Percentiles rank a stretch among this genome's conserved stretches.
Conservation (phyloP, 148 eudicot species). For the Suaeda aralocaspica region DNA sequence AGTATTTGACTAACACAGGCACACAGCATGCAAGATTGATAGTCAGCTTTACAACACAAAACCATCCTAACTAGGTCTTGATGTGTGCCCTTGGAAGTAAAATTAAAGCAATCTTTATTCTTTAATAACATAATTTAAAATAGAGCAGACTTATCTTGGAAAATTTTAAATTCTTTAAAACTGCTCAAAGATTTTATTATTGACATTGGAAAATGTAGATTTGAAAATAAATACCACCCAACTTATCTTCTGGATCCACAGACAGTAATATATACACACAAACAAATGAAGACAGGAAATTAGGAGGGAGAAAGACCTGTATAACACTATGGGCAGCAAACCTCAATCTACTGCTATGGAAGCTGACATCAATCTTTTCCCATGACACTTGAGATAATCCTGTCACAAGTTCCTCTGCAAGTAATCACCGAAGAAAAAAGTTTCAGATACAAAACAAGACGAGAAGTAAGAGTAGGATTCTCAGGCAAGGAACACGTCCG, state of each 20-base stretch:
- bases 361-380: slow-evolving; percentile 99
- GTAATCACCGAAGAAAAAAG: background rate
- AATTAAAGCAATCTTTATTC: no score
- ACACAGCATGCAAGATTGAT: no score
- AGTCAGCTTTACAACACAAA: no score
- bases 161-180: no score
- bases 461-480: background rate
- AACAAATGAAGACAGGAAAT: background rate
- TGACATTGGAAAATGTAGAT: no score
- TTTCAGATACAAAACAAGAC: background rate
- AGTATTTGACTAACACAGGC: no score
- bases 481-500: no score
- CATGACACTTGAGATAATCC: slow-evolving; percentile 79
- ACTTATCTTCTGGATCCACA: background rate
- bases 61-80: no score
- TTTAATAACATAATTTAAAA: no score
- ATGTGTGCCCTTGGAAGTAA: no score
- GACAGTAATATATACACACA: background rate
- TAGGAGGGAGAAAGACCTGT: slow-evolving; percentile 54
- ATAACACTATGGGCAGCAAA: slow-evolving; percentile 92
- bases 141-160: no score
- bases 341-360: slow-evolving; percentile 63
- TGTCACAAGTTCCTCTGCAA: slow-evolving; percentile 78
- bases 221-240: background rate
- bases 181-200: no score